Evolutionary conservation across 2,329 filamentous ascomycete genomes (phyloP).

Genomic region (Cercospora beticola): DNA sequence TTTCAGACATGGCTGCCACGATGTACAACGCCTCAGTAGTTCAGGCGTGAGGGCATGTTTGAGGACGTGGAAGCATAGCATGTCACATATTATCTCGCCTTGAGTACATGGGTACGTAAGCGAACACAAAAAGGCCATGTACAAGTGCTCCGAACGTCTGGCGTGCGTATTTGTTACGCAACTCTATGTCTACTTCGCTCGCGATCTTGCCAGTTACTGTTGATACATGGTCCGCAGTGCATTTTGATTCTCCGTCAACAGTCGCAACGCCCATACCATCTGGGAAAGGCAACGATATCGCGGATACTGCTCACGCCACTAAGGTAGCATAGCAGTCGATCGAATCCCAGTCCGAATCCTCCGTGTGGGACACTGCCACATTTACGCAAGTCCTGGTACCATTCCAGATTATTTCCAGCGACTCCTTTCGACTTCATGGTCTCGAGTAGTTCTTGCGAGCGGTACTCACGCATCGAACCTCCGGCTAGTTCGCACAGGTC

Average conservation of each 20-base stretch:
- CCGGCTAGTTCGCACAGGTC: constrained; percentile 84
- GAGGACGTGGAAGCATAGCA: not conserved
- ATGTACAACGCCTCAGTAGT: not conserved
- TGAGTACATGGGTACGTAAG: not conserved
- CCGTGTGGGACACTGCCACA: constrained; percentile 93
- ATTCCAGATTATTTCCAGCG: constrained; percentile 56
- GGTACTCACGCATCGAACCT: constrained; percentile 85
- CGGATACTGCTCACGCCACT: constrained; percentile 77
- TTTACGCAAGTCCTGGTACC: constrained; percentile 84
- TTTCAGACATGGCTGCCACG: not conserved
- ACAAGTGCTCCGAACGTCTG: not conserved
- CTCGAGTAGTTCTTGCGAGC: constrained; percentile 63
- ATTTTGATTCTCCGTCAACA: constrained; percentile 24
- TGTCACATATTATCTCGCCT: not conserved
- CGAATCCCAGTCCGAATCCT: constrained; percentile 87
- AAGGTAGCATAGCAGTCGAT: constrained; percentile 80
- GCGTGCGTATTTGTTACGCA: not conserved
- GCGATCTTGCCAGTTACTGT: not conserved
- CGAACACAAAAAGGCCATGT: not conserved
- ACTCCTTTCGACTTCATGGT: constrained; percentile 72
- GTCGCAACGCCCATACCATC: constrained; percentile 57
- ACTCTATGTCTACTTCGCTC: not conserved
- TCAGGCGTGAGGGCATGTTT: not conserved
- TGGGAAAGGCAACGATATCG: constrained; percentile 82
- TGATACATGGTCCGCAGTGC: not conserved